Evolutionary conservation across 306 rosid species (phyloP), one percentile per base, ranked within the genome.

Genomic region (Vigna unguiculata): DNA sequence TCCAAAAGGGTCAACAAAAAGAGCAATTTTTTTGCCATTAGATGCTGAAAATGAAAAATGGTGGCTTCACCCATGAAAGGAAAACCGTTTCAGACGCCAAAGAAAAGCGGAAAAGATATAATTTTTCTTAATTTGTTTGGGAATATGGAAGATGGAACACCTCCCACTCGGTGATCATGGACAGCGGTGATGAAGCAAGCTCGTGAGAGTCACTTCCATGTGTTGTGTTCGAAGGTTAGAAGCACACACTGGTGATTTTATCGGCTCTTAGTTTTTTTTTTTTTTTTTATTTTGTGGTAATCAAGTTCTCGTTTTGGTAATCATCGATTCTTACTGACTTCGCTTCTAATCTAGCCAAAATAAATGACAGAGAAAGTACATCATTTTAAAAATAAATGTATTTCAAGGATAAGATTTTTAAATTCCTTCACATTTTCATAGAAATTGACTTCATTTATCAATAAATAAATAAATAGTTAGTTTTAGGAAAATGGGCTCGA

Each of bases 1-100:
- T 79, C 86, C 73, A 82, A 60, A 72, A 85, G 80, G 86, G 82
- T 73, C 74, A 82, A 21, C 82, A 75, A 28, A 60, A 85, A 72
- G 4, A 85, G 43, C 45, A 71, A 61, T 7, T 16, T 36, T 32
- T 79, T 60, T 72, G 77, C 86, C 89, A 85, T 82, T 65, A 25
- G 74, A 52, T 49, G 64, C 43, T 47, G 54, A 71, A 64, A 71
- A 69, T 20, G 74, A 67, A 3, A 71, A 84, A 49, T 54, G 34
- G 69, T 9, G 51, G 34, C 7, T 76, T 72, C 69, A 43, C 24
- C 77, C 61, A 61, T 22, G 45, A 45, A 60, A 51, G 28, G 36
- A 69, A 64, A 78, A 8, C 49, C 67, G 47, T 22, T 75, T 72
- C 74, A 67, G 65, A 43, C 7, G 9, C 76, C 59, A 53, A 63